Base-by-base conservation (phyloP, 1,284 basidiomycete species). In the Papiliotrema fonsecae region DNA sequence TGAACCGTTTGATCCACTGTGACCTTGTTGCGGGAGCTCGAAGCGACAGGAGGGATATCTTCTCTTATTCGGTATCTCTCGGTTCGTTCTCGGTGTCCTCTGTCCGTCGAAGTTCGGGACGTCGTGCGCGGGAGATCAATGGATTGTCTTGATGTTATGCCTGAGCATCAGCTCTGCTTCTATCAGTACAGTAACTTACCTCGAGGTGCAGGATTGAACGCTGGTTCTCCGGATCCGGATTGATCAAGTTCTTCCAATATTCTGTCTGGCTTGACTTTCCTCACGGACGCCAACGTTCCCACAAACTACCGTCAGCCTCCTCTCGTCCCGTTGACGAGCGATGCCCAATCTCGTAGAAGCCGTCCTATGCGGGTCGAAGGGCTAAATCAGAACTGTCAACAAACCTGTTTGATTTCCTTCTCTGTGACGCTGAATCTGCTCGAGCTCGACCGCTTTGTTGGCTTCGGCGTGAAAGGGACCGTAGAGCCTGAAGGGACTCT, bases 161-260 rank as follows among this genome's bases (percentile, higher is more conserved):
- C 28, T 19, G 27, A 22, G n/a, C 7, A 39, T 19, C 18, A 25
- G 22, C 5, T 16, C 14, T 5, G 14, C 6, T n/a, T n/a, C n/a
- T n/a, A n/a, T n/a, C n/a, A n/a, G n/a, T n/a, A n/a, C n/a, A n/a
- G 18, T 16, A 10, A 39, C 38, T 22, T 6, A 39, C 38, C 22
- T 10, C 21, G 38, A 7, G 14, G 6, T 14, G 38, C 38, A 25
- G 22, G 26, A 39, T 14, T 26, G 9, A 61, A 43, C 13, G 49
- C 34, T n/a, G 7, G 25, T 27, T 47, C 51, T 16, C 56, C 62
- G 47, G 65, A 64, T 1, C 59, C 64, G 19, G 62, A 63, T 14
- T 55, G 54, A 31, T 74, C 70, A 19, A 69, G 56, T 38, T 75
- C 68, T 30, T 70, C 68, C 26, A 69, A 43, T n/a, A 73, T 69